A percentile compares a stretch with the other conserved stretches of the same genome.
phyloP scores from a whole-genome alignment of 2,329 filamentous ascomycete species.

The Tolypocladium amazonense region DNA sequence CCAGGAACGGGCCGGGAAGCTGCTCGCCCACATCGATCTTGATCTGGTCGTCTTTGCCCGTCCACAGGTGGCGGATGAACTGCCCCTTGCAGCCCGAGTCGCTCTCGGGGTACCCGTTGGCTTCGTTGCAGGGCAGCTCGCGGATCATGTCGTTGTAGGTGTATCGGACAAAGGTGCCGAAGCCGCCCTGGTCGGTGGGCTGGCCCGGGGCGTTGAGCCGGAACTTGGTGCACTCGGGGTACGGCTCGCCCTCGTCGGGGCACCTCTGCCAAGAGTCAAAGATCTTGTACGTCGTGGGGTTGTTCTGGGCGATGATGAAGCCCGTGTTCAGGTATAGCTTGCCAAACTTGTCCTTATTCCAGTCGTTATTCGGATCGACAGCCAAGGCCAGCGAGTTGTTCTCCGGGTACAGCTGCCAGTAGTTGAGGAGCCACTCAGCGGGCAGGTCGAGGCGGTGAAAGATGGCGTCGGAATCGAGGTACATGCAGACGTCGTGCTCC shows the following conservation, averaged over 20 bases:
- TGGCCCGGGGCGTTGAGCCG: slow-evolving; percentile 22
- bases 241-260: slow-evolving; percentile 25
- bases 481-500: slow-evolving; percentile 31
- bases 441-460: slow-evolving; percentile 32
- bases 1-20: slow-evolving; percentile 23
- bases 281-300: slow-evolving; percentile 34
- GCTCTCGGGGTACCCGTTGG: slow-evolving; percentile 31
- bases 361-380: slow-evolving; percentile 23
- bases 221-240: slow-evolving; percentile 27
- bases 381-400: slow-evolving; percentile 31
- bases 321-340: slow-evolving; percentile 38
- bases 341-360: slow-evolving; percentile 28
- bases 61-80: slow-evolving; percentile 34
- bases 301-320: slow-evolving; percentile 43
- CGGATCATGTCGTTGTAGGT: slow-evolving; percentile 28
- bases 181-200: slow-evolving; percentile 32
- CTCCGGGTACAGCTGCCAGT: slow-evolving; percentile 29
- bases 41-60: slow-evolving; percentile 26
- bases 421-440: slow-evolving; percentile 36
- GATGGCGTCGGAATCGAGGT: slow-evolving; percentile 33
- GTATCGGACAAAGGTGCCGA: slow-evolving; percentile 32
- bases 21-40: slow-evolving; percentile 27
- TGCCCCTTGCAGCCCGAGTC: slow-evolving; percentile 25
- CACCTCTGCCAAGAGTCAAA: slow-evolving; percentile 36
- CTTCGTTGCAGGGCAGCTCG: slow-evolving; percentile 28